Base-by-base conservation (phyloP, 2,329 filamentous ascomycete species). In the Westerdykella ornata region DNA sequence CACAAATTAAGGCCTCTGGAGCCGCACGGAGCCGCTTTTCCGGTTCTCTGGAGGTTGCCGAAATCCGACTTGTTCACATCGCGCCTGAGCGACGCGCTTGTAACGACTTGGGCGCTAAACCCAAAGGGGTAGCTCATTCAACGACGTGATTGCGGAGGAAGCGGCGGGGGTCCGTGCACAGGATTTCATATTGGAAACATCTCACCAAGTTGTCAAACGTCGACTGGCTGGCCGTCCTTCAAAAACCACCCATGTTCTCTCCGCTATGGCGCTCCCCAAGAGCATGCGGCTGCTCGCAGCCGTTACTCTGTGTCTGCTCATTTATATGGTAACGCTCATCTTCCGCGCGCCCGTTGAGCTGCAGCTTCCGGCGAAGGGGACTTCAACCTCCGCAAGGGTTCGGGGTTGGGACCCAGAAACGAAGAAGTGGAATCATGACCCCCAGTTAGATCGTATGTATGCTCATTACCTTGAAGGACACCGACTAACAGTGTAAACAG, bases 371-470 rank as follows among this genome's bases (percentile, higher is more conserved):
- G 49, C 37, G 48, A 52, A 46, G 36, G 30, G 16, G 8, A 5
- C n/a, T 17, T 5, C 30, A 7, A 33, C 30, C n/a, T 20, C 14
- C 30, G 28, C 47, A 12, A 55, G 53, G 15, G 15, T 19, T 17
- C 32, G 34, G 11, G 39, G 30, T 13, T 33, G 30, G 30, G 40
- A 42, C 38, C 42, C 52, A 35, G 20, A 34, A 26, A 47, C 50
- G 66, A 69, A 49, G 68, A 70, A 64, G 69, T 80, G 84, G 69
- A 79, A 84, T 53, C 77, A 80, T 45, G 90, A 97, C 68, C 90
- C 90, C 41, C 87, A 90, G 59, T 65, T 89, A 59, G 88, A 96
- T 68, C 81, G 89, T 95, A 73, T 64, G 85, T 68, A n/a, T 20
- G 19, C 35, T 11, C 32, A 3, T 7, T 16, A 16, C 5, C 18